Conservation (phyloP, 257 asterid genomes). For the Anisodus tanguticus region DNA sequence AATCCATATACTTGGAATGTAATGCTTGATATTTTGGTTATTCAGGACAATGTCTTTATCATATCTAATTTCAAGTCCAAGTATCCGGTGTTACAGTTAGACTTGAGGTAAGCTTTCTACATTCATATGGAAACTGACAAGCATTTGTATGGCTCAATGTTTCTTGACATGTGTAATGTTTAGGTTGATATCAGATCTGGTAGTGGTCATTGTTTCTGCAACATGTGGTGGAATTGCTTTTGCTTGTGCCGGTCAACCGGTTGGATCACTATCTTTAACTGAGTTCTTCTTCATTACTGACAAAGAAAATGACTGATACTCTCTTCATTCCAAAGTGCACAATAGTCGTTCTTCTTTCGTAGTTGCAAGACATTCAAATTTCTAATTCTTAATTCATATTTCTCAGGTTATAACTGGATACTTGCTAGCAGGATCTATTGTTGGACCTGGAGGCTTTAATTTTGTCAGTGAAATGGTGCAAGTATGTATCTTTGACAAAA, state of each 20-base stretch:
- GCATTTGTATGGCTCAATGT: constrained; percentile 31
- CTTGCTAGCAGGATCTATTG: constrained; percentile 94
- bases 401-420: constrained; percentile 96
- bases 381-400: constrained; percentile 29
- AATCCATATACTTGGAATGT: background rate
- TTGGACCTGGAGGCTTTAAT: constrained; percentile 98
- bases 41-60: constrained; percentile 92
- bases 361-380: constrained; percentile 31
- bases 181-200: constrained; percentile 97
- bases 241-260: constrained; percentile 99
- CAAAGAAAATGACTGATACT: background rate
- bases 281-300: constrained; percentile 19
- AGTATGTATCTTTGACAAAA: constrained; percentile 56
- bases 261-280: constrained; percentile 49
- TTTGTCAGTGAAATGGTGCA: constrained; percentile 97
- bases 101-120: constrained; percentile 69
- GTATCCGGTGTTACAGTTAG: constrained; percentile 92
- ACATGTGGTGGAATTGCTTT: constrained; percentile 99
- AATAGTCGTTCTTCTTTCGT: background rate
- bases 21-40: constrained; percentile 27
- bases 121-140: constrained; percentile 28
- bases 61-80: constrained; percentile 97
- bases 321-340: constrained; percentile 12
- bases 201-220: constrained; percentile 97
- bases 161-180: constrained; percentile 38